Base-by-base conservation (phyloP, 495 filamentous ascomycete species). In the Penicillium ochrochloron region DNA sequence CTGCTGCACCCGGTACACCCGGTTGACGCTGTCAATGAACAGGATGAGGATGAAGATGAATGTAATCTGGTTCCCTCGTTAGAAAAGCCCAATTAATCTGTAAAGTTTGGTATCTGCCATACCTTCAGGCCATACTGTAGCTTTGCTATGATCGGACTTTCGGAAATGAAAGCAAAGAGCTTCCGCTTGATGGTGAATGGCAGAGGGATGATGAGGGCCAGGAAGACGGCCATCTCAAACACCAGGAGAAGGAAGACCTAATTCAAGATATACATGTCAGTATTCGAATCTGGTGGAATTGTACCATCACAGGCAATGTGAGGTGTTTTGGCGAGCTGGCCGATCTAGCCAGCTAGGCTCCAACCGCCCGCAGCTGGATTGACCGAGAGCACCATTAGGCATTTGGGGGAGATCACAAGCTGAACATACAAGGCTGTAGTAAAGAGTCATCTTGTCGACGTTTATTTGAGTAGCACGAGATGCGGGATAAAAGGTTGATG, bases 1-100 rank as follows among this genome's bases (percentile, higher is more conserved):
- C 63, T 92, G 80, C 78, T 97, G 94, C 54, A 99, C 95, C 25
- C 94, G 92, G 75, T 97, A 98, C 69, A 99, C 95, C 53, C 95
- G 93, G 80, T 99, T 99, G 75, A 99, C 93, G 76, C 93, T 97
- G 81, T 99, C 95, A 75, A 99, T 86, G 83, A 98, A 99, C 55
- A 99, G 88, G 61, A 99, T 97, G 50, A 97, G 79, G 71, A 99
- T 98, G 80, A 98, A 98, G 70, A 98, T 93, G 73, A 98, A 99
- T 3, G 93, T 96, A 51, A 99, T 99, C 89, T 97, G 80, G 23
- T n/a, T 42, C 5, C 25, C 4, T 9, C 9, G 57, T 69, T 37
- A 68, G 59, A 62, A 54, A 54, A 59, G 33, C 1, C 48, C 1
- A 35, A n/a, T 0, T 33, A 14, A 21, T 5, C 2, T 37, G 15